Evolutionary conservation across 2,329 filamentous ascomycete genomes (phyloP).

Genomic region (Fusarium penzigii): DNA sequence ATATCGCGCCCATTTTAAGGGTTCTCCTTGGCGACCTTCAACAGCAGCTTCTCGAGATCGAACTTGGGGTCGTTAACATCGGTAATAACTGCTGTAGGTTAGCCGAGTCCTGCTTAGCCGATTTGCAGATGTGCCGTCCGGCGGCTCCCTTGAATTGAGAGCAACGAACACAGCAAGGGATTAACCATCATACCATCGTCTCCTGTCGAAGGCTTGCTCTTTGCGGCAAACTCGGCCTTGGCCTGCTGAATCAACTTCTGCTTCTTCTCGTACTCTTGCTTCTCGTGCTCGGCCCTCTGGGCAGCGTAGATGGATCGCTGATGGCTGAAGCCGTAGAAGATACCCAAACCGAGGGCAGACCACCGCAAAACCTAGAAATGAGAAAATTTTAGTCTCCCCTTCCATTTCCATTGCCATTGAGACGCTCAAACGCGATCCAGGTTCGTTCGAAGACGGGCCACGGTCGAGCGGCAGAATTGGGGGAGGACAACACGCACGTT

Average conservation of each 20-base stretch:
- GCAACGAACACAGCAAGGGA: constrained; percentile 3
- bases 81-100: constrained; percentile 33
- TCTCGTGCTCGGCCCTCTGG: constrained; percentile 68
- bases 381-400: constrained; percentile 32
- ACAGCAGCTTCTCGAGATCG: constrained; percentile 85
- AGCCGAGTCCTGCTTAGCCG: constrained; percentile 15
- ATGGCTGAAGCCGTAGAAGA: constrained; percentile 96
- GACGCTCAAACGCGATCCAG: constrained; percentile 14
- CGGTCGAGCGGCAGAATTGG: constrained; percentile 27
- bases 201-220: constrained; percentile 57
- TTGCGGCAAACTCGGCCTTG: constrained; percentile 84
- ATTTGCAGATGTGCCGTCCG: constrained; percentile 5
- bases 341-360: constrained; percentile 85
- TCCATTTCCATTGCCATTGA: constrained; percentile 13
- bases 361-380: constrained; percentile 84
- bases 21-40: constrained; percentile 58
- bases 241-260: constrained; percentile 88
- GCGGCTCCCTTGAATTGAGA: constrained; percentile 12
- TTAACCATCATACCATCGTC: constrained; percentile 32
- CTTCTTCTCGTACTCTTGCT: constrained; percentile 89
- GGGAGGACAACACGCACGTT: constrained; percentile 55
- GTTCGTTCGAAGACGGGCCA: constrained; percentile 18
- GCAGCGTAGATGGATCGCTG: constrained; percentile 76
- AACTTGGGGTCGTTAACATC: constrained; percentile 87
- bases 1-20: constrained; percentile 39